Conservation (phyloP, 2,329 filamentous ascomycete species). For the Cladosporium velox region DNA sequence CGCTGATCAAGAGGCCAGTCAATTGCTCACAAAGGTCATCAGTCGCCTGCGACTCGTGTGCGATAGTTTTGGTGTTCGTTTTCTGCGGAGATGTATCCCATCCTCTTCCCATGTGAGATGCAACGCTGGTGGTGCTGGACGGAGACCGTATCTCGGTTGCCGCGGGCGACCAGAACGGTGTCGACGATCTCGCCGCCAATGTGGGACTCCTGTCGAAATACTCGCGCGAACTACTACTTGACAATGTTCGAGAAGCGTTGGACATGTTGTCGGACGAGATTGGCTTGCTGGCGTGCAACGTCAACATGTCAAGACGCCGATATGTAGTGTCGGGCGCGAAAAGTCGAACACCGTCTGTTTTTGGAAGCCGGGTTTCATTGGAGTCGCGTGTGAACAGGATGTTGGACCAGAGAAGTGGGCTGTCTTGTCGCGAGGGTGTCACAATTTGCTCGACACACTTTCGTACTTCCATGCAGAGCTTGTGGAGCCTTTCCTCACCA, state of each 20-base stretch:
- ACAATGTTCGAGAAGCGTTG: slow-evolving; percentile 32
- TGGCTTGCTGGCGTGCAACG: slow-evolving; percentile 26
- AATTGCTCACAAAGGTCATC: slow-evolving; percentile 49
- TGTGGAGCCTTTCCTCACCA: slow-evolving; percentile 91
- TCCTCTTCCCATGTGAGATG: slow-evolving; percentile 36
- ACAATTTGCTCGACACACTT: slow-evolving; percentile 83
- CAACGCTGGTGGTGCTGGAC: slow-evolving; percentile 61
- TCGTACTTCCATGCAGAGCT: slow-evolving; percentile 88
- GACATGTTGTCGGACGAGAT: slow-evolving; percentile 32
- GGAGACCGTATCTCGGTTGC: slow-evolving; percentile 67
- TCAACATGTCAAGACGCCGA: slow-evolving; percentile 25
- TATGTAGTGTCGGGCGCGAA: neutral
- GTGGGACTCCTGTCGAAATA: slow-evolving; percentile 72
- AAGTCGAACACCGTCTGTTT: neutral
- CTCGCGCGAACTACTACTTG: slow-evolving; percentile 52
- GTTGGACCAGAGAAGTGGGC: slow-evolving; percentile 88
- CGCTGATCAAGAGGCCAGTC: slow-evolving; percentile 82
- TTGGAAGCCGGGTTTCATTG: neutral
- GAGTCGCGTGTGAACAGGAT: slow-evolving; percentile 74
- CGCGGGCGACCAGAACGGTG: slow-evolving; percentile 89
- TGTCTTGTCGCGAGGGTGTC: slow-evolving; percentile 75
- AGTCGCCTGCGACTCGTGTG: slow-evolving; percentile 55
- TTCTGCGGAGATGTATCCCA: slow-evolving; percentile 21
- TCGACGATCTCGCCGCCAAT: slow-evolving; percentile 71
- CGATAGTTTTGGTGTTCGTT: neutral